These are phyloP conservation scores for Neurospora intermedia DNA, from an alignment of 495 filamentous ascomycete species.

Conservation along the genomic window DNA sequence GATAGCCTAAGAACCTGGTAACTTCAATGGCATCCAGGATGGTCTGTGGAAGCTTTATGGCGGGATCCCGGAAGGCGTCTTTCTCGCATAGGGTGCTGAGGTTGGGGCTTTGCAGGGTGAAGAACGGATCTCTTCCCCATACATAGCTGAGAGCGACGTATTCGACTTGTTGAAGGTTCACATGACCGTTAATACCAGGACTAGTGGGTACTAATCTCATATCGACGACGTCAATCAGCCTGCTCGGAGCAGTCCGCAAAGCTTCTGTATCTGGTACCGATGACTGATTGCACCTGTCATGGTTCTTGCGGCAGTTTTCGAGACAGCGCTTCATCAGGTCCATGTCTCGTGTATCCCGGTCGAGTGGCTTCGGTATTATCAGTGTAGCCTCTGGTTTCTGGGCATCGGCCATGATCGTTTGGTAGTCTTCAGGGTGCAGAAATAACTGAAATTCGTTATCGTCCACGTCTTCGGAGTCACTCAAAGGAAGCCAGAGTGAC, in stretches of 20 bases:
- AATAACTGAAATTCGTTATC: background rate
- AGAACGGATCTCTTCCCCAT: slow-evolving; percentile 20
- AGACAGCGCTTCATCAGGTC: slow-evolving; percentile 2
- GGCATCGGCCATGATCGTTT: background rate
- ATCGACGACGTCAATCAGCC: slow-evolving; percentile 19
- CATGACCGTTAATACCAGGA: slow-evolving; percentile 7
- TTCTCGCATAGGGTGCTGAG: slow-evolving; percentile 6
- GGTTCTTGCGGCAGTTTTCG: slow-evolving; percentile 15
- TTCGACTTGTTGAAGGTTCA: slow-evolving; percentile 5
- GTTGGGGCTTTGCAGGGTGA: slow-evolving; percentile 14
- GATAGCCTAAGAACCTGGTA: slow-evolving; percentile 10
- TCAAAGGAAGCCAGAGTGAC: background rate
- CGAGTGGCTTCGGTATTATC: background rate
- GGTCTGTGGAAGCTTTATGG: slow-evolving; percentile 12
- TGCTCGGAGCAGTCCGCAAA: slow-evolving; percentile 19
- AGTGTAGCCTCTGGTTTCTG: background rate
- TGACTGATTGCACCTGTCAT: slow-evolving; percentile 5
- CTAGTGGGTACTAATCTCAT: slow-evolving; percentile 3
- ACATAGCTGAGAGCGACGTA: slow-evolving; percentile 26
- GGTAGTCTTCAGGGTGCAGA: background rate
- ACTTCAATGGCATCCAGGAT: slow-evolving; percentile 23
- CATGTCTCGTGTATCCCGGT: background rate
- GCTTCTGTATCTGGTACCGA: slow-evolving; percentile 13
- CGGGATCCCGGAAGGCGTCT: background rate
- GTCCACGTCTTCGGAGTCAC: background rate